Conservation (phyloP, 306 rosid genomes). For the Sphenostylis stenocarpa region DNA sequence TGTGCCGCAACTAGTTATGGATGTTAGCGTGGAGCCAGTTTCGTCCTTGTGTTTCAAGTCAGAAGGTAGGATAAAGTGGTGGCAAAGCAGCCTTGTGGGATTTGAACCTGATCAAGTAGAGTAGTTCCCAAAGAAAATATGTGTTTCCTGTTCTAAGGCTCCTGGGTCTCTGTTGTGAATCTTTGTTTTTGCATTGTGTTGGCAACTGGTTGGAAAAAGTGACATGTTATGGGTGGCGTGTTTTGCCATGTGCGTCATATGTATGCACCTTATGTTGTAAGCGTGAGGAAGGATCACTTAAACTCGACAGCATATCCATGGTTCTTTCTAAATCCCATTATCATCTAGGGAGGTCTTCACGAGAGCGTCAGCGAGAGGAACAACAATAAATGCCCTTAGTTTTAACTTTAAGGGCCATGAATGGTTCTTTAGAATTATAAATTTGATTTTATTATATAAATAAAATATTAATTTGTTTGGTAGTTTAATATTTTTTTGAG, state of each 20-base stretch:
- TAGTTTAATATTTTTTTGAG: too few species aligned
- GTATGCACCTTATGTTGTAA: too few species aligned
- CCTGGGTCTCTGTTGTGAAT: background rate
- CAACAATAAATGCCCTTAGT: slow-evolving; percentile 46
- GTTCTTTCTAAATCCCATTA: slow-evolving; percentile 87
- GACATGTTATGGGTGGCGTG: background rate
- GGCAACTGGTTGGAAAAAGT: background rate
- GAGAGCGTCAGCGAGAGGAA: slow-evolving; percentile 62
- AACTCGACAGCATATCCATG: slow-evolving; percentile 84
- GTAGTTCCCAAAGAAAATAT: too few species aligned
- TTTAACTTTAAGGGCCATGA: too few species aligned
- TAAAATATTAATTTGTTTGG: too few species aligned
- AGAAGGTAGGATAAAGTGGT: background rate
- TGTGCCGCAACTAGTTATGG: slow-evolving; percentile 54
- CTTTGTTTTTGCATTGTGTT: background rate
- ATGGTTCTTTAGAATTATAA: too few species aligned
- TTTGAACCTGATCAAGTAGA: too few species aligned
- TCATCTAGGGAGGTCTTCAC: slow-evolving; percentile 60
- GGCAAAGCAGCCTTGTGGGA: too few species aligned
- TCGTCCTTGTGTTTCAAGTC: slow-evolving; percentile 75
- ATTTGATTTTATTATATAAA: too few species aligned
- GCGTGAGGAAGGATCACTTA: too few species aligned
- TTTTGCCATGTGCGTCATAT: too few species aligned
- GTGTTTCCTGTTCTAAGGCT: too few species aligned
- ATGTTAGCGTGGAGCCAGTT: slow-evolving; percentile 66